Base-by-base conservation (phyloP, 1,139 yeast species). In the Kluyveromyces marxianus region DNA sequence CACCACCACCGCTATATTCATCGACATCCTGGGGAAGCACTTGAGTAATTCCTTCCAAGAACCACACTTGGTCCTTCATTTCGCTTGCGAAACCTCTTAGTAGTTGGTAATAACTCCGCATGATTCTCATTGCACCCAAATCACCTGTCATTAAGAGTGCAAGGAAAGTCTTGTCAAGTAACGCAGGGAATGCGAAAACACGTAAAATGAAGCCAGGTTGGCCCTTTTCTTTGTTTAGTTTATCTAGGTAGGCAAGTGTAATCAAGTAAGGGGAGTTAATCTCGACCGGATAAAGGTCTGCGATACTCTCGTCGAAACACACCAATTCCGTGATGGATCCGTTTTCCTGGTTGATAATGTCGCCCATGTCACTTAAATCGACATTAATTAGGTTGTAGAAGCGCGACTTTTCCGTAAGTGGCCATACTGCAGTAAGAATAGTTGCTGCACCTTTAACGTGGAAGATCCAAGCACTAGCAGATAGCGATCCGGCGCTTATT, bases 381-480 rank as follows among this genome's bases (percentile, higher is more conserved):
- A 85, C 88, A n/a, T 87, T 78, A 28, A 83, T 83, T 54, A 84
- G 79, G 62, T 83, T 81, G 63, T 81, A 79, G 62, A 83, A 83
- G 44, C 88, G 66, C 10, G 88, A 82, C 5, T 81, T 74, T 52
- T 85, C 90, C 14, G 94, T 87, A 46, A 89, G 70, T 3, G 96
- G 96, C 86, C 97, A 89, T 14, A 89, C 96, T 0, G 97, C 95
- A 1, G 96, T 85, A 47, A 90, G 70, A 42, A 90, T 90, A 0
- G 97, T 90, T 3, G 96, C 96, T 0, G 97, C 96, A 25, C 97
- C 97, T 57, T 94, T 86, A 10, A 90, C 97, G 61, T 90, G 97
- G 70, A 88, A 92, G 48, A 90, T 82, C 97, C 97, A 90, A 0
- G 97, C 96, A 5, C 92, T 82, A 1, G 97, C 92, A 1, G 96